Evolutionary conservation across 2,329 filamentous ascomycete species (phyloP), one percentile per base, ranked within the genome.

Genomic region (Akanthomyces muscarius): DNA sequence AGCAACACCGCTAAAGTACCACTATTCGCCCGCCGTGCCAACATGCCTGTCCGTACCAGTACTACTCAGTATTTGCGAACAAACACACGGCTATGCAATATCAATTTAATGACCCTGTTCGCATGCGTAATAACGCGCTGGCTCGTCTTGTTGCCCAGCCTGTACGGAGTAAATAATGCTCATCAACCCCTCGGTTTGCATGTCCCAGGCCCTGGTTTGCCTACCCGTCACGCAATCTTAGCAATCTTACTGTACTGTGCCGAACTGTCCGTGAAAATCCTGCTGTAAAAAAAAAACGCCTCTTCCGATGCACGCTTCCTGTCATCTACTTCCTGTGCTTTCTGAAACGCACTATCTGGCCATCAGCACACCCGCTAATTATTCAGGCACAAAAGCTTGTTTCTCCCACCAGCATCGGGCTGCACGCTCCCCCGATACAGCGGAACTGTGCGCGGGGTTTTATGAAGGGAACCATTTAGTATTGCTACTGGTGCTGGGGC

Each of bases 371-470:
- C 21, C 47, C 47, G 38, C 38, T 41, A 14, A 36, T 58, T 23
- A 50, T 52, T 44, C 57, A 51, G 57, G 57, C 48, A 60, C 57
- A 60, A 44, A 53, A 61, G 38, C 58, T 52, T 52, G 28, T 42
- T 25, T 30, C 36, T 14, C n/a, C 16, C 23, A 5, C 41, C 7
- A 38, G 38, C 38, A 54, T 52, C 25, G 28, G 7, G 51, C 51
- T 38, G 33, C 33, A 36, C 28, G 30, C 48, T 5, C 8, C 44
- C 6, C 30, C 18, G 55, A 48, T 38, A 25, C 57, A 60, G 23
- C 16, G 21, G 52, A 55, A n/a, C 18, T 55, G 52, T 55, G 52
- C 52, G 28, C 14, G 23, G 53, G 38, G 21, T 44, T 52, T 42
- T 55, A 53, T 55, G 52, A 25, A 16, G 28, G 28, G 28, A 30